A percentile compares a stretch with the other conserved stretches of the same genome.
These are phyloP conservation scores for Rhynchospora pubera DNA, from an alignment of 176 grass and related monocot species.

Conservation along the genomic window DNA sequence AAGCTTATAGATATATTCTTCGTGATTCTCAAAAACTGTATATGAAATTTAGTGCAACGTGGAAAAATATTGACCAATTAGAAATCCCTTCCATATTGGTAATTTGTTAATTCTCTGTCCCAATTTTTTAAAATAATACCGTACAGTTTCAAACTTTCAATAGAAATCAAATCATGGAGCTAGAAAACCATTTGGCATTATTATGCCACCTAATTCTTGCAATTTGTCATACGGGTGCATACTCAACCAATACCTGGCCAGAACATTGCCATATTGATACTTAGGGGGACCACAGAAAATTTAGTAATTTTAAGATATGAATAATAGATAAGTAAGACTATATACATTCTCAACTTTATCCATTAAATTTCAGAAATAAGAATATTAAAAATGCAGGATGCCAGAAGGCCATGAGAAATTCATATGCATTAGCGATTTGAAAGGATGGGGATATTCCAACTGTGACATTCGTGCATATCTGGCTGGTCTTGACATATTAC, in stretches of 20 bases:
- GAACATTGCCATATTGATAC: not conserved
- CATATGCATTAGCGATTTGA: slow-evolving; percentile 40
- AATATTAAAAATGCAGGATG: slow-evolving; percentile 27
- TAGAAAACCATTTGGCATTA: not conserved
- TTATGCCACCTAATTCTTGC: not conserved
- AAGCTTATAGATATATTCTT: not conserved
- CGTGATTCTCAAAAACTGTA: not conserved
- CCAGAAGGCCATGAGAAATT: slow-evolving; percentile 58
- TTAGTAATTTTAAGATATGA: not conserved
- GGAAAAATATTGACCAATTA: too few species aligned
- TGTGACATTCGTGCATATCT: slow-evolving; percentile 57
- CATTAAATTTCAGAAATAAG: not conserved
- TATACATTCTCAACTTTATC: not conserved
- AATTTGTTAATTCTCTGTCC: not conserved
- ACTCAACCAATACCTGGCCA: not conserved
- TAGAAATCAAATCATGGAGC: not conserved
- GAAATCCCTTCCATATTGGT: not conserved
- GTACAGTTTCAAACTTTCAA: not conserved
- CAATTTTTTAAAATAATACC: not conserved
- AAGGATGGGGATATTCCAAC: slow-evolving; percentile 63
- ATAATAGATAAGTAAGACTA: not conserved
- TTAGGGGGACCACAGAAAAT: not conserved
- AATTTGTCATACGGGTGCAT: not conserved
- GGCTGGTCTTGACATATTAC: slow-evolving; percentile 65
- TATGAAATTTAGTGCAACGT: not conserved